Conservation (phyloP, 2,329 filamentous ascomycete species). For the Diaporthe sp. region DNA sequence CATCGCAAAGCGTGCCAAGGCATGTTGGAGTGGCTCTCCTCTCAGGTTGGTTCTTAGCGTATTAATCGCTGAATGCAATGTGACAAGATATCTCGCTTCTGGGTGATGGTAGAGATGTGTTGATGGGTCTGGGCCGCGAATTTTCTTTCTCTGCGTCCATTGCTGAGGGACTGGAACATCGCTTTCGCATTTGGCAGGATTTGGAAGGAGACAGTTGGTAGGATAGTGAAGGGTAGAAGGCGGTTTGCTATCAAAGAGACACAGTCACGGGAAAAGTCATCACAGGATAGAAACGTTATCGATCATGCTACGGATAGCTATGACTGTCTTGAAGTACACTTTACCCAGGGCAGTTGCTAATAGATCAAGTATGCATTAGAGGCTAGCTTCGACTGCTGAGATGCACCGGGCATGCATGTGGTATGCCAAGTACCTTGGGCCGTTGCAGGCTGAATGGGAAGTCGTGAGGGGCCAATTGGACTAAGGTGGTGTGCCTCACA, state of each 20-base stretch:
- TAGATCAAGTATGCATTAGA: too few species aligned
- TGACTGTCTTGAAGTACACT: not conserved
- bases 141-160: not conserved
- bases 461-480: not conserved
- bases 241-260: not conserved
- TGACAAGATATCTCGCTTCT: not conserved
- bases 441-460: not conserved
- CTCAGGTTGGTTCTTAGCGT: too few species aligned
- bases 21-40: too few species aligned
- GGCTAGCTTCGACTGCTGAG: not conserved
- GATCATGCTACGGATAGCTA: not conserved
- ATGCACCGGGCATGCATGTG: not conserved
- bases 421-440: not conserved
- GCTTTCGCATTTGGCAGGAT: not conserved
- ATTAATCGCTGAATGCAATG: too few species aligned
- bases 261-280: not conserved
- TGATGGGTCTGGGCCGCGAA: not conserved
- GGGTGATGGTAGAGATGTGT: constrained; percentile 1
- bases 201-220: not conserved
- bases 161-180: not conserved
- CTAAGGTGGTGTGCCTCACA: not conserved
- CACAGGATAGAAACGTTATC: not conserved
- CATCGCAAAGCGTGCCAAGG: too few species aligned
- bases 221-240: not conserved
- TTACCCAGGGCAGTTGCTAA: not conserved